phyloP scores from a whole-genome alignment of 2,329 filamentous ascomycete species.

The Pseudopithomyces maydicus region DNA sequence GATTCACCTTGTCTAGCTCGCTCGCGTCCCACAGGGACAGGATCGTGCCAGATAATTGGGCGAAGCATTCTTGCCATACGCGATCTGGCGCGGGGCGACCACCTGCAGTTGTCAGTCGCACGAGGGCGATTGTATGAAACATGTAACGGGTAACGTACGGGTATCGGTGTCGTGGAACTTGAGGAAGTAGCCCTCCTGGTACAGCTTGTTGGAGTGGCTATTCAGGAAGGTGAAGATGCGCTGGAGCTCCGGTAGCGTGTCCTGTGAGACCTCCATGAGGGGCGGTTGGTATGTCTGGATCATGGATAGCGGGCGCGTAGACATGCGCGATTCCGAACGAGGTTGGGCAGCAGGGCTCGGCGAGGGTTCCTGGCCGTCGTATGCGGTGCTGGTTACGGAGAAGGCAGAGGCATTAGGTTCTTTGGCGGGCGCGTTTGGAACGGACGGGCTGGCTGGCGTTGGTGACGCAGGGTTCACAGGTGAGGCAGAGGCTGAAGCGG shows the following conservation, averaged over 20 bases:
- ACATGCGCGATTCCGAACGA: conserved; percentile 51
- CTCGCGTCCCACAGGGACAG: conserved; percentile 94
- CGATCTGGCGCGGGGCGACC: conserved; percentile 84
- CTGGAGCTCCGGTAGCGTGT: conserved; percentile 89
- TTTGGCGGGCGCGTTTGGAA: conserved; percentile 33
- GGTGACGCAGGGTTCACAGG: conserved; percentile 23
- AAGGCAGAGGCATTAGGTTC: conserved; percentile 26
- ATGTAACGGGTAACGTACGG: conserved; percentile 62
- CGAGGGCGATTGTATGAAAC: conserved; percentile 7
- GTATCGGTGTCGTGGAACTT: conserved; percentile 95
- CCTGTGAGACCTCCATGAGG: conserved; percentile 80
- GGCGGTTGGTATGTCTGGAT: conserved; percentile 84
- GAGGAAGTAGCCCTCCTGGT: conserved; percentile 96
- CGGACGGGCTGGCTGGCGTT: conserved; percentile 34
- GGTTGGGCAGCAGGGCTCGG: conserved; percentile 45
- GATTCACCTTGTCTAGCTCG: conserved; percentile 82
- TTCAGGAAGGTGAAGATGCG: conserved; percentile 94
- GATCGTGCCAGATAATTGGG: conserved; percentile 92
- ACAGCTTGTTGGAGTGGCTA: conserved; percentile 93
- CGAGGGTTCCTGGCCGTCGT: conserved; percentile 35
- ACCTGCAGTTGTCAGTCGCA: conserved; percentile 59
- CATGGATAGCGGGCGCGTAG: conserved; percentile 81
- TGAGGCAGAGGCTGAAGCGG: conserved; percentile 15
- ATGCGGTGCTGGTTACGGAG: conserved; percentile 35
- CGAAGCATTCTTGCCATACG: conserved; percentile 95